phyloP scores from a whole-genome alignment of 768 basidiomycete genomes.

The Lactarius quietus region DNA sequence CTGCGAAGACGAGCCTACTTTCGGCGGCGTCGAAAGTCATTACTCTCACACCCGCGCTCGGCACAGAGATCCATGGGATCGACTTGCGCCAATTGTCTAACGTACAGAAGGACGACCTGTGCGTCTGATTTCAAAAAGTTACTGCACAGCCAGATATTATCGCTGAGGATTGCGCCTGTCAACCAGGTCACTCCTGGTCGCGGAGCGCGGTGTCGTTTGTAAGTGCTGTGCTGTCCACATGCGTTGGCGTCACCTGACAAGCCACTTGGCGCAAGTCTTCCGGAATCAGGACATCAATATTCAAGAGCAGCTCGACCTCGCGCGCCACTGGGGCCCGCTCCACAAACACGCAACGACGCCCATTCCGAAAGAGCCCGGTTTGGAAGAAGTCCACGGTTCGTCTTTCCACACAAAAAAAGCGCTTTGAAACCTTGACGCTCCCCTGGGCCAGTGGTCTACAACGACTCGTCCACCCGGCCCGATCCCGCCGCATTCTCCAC shows the following conservation, averaged over 20 bases:
- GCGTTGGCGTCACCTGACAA: slow-evolving; percentile 1
- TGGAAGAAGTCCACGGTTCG: slow-evolving; percentile 73
- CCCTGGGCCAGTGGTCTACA: slow-evolving; percentile 56
- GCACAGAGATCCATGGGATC: slow-evolving; percentile 69
- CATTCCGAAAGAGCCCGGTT: slow-evolving; percentile 62
- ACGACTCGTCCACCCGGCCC: slow-evolving; percentile 58
- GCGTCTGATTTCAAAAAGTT: slow-evolving; percentile 28
- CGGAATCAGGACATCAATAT: slow-evolving; percentile 69
- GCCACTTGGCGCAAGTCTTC: slow-evolving; percentile 52
- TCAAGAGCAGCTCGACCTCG: slow-evolving; percentile 67
- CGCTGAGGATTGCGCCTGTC: neutral
- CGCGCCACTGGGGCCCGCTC: slow-evolving; percentile 65
- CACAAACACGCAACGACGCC: slow-evolving; percentile 85
- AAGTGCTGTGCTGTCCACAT: slow-evolving; percentile 29
- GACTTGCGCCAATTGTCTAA: slow-evolving; percentile 67
- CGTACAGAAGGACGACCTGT: slow-evolving; percentile 79
- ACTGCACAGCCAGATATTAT: neutral
- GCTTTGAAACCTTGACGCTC: slow-evolving; percentile 3
- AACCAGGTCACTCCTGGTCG: slow-evolving; percentile 62
- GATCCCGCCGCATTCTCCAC: slow-evolving; percentile 65
- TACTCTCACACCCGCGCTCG: slow-evolving; percentile 67
- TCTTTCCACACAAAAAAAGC: slow-evolving; percentile 1
- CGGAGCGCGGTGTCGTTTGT: slow-evolving; percentile 77
- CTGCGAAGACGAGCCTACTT: slow-evolving; percentile 61
- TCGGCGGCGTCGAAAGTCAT: slow-evolving; percentile 62